phyloP scores from a whole-genome alignment of 208 protist genomes.

The Histomonas meleagridis region DNA sequence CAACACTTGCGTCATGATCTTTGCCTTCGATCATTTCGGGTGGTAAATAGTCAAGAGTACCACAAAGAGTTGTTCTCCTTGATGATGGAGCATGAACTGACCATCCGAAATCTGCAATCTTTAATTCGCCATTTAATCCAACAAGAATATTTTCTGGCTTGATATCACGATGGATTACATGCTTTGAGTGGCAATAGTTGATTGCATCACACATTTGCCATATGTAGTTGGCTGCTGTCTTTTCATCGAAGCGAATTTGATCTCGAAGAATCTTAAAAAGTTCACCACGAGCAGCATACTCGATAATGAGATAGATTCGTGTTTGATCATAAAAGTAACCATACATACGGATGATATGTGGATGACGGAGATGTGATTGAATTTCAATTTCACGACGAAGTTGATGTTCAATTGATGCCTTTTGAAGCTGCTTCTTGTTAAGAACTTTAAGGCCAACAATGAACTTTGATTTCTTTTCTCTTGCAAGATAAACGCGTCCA shows the following conservation, averaged over 20 bases:
- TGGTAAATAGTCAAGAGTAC: conserved; percentile 96
- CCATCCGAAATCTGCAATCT: conserved; percentile 99
- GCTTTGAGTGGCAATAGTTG: conserved; percentile 79
- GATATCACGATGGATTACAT: conserved; percentile 60
- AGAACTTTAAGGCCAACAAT: conserved; percentile 91
- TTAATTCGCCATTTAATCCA: conserved; percentile 63
- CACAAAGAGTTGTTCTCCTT: conserved; percentile 74
- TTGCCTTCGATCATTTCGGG: conserved; percentile 70
- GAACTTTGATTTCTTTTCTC: conserved; percentile 85
- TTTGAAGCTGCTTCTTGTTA: conserved; percentile 65
- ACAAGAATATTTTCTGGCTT: neutral
- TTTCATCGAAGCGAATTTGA: neutral
- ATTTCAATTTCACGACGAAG: conserved; percentile 95
- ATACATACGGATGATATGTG: conserved; percentile 83
- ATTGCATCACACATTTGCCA: conserved; percentile 75
- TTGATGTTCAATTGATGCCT: conserved; percentile 78
- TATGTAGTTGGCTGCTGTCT: conserved; percentile 62
- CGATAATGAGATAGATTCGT: conserved; percentile 92
- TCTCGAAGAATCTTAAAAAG: conserved; percentile 72
- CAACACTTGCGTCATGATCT: conserved; percentile 44
- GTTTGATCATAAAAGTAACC: conserved; percentile 88
- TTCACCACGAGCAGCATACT: conserved; percentile 85
- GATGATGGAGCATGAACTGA: conserved; percentile 61
- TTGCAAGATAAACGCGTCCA: conserved; percentile 90
- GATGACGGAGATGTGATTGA: conserved; percentile 81